Evolutionary conservation across 805 yeast species (phyloP), one percentile per base, ranked within the genome.

Genomic region (Zygosaccharomyces kombuchaensis): DNA sequence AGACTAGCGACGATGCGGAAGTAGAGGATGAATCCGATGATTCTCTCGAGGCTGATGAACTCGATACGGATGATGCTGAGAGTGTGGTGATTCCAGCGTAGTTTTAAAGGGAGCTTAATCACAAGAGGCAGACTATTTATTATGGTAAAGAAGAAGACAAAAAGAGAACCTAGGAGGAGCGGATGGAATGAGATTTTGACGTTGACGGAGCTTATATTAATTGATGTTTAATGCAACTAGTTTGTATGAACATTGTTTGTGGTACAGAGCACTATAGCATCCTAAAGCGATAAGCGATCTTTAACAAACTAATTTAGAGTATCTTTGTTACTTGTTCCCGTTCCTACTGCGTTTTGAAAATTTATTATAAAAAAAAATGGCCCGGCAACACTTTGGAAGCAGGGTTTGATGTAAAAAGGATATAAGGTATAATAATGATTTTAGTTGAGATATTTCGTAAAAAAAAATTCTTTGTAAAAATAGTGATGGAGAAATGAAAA

Each of bases 1-100:
- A 37, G 7, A 14, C 30, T 12, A 46, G 29, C 27, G 40, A 45
- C 9, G 43, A 26, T 10, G 48, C 40, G 14, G 37, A 45, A 12
- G 45, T 45, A 6, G 57, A 54, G 22, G 62, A 55, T 3, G 50
- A 40, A 21, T 37, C 38, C 3, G 45, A 43, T 17, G 35, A 36
- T 26, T 26, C n/a, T 26, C 8, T 26, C 26, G 43, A 40, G 19
- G 27, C 7, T 17, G 40, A 42, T 23, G 25, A 42, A n/a, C n/a
- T n/a, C 9, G 31, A 22, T 19, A 34, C 16, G 12, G 13, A 16
- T 9, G 53, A 52, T 13, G 56, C 54, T 6, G 53, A 45, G 4
- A 58, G 50, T 19, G 51, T 34, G 2, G 54, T 41, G 2, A 48
- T 43, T 19, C 21, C 21, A 19, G 7, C n/a, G n/a, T n/a, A n/a